A percentile compares a stretch with the other conserved stretches of the same genome.
phyloP scores from a whole-genome alignment of 441 rosid genomes.

The Kokia cookei region DNA sequence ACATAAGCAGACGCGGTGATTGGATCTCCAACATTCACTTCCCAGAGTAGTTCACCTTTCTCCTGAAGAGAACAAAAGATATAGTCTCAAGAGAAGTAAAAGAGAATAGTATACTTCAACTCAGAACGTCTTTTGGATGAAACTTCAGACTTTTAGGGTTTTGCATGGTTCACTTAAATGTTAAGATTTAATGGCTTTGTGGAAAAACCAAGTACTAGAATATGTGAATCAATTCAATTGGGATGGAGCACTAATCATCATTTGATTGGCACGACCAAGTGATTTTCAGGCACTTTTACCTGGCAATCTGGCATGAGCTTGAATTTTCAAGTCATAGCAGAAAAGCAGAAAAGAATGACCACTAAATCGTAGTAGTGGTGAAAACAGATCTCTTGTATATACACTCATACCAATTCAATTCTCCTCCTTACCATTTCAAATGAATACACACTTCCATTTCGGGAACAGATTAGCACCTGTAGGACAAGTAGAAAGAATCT shows the following conservation, averaged over 20 bases:
- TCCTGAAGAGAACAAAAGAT: neutral
- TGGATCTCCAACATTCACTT: slow-evolving; percentile 58
- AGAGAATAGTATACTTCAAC: neutral
- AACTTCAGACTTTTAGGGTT: neutral
- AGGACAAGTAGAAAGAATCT: slow-evolving; percentile 7
- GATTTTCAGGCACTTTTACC: neutral
- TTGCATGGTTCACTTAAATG: neutral
- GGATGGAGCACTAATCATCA: neutral
- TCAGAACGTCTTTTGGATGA: neutral
- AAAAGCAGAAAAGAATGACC: neutral
- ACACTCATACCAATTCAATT: neutral
- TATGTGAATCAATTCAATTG: neutral
- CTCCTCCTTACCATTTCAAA: slow-evolving; percentile 51
- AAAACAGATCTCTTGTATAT: neutral
- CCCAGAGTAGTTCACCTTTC: slow-evolving; percentile 50
- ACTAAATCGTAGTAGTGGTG: neutral
- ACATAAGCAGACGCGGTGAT: slow-evolving; percentile 84
- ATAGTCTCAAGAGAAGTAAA: neutral
- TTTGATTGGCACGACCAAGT: neutral
- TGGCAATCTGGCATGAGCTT: neutral
- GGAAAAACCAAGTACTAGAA: neutral
- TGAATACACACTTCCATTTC: slow-evolving; percentile 75
- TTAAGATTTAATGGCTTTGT: neutral
- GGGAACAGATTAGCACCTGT: slow-evolving; percentile 78
- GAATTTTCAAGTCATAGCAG: slow-evolving; percentile 1